Conservation (phyloP, 805 yeast genomes). For the Candida insectalens region DNA sequence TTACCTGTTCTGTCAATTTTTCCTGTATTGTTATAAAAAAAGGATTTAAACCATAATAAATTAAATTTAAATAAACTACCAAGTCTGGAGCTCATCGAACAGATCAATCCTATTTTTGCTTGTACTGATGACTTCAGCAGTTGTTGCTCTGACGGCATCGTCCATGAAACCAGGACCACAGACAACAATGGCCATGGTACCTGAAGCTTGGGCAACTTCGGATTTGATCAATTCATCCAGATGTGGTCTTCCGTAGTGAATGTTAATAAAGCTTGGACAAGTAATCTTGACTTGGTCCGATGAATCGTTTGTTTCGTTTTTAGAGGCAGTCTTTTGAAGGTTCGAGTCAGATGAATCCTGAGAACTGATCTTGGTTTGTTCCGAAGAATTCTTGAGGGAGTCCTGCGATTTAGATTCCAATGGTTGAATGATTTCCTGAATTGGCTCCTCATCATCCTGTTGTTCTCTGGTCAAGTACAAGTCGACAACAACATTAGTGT, state of each 20-base stretch:
- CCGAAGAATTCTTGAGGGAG: background rate
- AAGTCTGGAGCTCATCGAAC: conserved; percentile 65
- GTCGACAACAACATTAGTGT: conserved; percentile 19
- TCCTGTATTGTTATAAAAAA: too few species aligned
- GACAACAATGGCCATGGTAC: conserved; percentile 29
- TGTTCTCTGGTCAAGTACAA: conserved; percentile 29
- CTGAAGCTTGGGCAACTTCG: background rate
- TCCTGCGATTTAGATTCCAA: too few species aligned
- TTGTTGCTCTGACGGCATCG: conserved; percentile 42
- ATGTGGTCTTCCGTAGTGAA: conserved; percentile 3
- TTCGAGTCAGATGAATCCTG: background rate
- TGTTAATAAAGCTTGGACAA: background rate
- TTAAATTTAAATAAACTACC: too few species aligned
- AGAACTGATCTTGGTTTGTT: background rate
- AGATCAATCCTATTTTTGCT: conserved; percentile 51
- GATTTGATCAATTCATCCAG: background rate
- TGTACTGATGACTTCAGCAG: conserved; percentile 31
- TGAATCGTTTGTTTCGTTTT: background rate
- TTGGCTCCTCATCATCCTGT: background rate
- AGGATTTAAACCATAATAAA: too few species aligned
- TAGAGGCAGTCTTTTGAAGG: background rate
- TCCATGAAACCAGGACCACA: conserved; percentile 39
- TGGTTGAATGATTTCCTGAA: too few species aligned
- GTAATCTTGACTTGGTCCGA: background rate
- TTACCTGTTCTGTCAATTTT: too few species aligned